These are phyloP conservation scores for Macadamia tetraphylla DNA, from an alignment of 164 flowering plant genomes.

Conservation along the genomic window DNA sequence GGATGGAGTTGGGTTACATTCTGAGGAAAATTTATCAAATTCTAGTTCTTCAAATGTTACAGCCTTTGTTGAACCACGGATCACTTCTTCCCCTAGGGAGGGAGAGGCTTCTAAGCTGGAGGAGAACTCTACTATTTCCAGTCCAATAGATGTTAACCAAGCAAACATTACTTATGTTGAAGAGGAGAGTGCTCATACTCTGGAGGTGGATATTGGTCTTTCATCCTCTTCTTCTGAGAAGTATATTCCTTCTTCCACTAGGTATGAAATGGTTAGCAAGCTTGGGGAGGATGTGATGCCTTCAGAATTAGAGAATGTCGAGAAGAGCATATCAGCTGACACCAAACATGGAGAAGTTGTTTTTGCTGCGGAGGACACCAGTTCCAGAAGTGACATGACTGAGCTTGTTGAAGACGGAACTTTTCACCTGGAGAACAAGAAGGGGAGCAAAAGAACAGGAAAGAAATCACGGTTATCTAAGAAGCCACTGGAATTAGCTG, in stretches of 20 bases:
- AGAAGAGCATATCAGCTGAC: neutral
- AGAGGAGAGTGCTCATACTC: neutral
- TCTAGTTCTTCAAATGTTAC: neutral
- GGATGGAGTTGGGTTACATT: constrained; percentile 6
- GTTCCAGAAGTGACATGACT: constrained; percentile 33
- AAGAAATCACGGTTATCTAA: constrained; percentile 31
- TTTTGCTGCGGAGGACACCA: constrained; percentile 23
- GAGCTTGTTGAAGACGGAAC: constrained; percentile 52
- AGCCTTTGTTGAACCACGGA: neutral
- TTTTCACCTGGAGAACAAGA: constrained; percentile 43
- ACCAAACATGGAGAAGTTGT: constrained; percentile 22
- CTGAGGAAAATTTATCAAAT: constrained; percentile 8
- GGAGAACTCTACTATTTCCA: neutral
- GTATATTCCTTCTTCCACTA: constrained; percentile 6
- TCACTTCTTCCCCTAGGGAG: neutral
- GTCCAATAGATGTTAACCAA: constrained; percentile 3
- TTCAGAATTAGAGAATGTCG: constrained; percentile 10
- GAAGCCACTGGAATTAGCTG: constrained; percentile 85
- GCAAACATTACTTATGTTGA: neutral
- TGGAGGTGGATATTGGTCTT: constrained; percentile 7
- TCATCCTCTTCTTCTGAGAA: constrained; percentile 3
- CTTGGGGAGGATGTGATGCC: constrained; percentile 8
- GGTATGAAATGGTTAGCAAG: constrained; percentile 10
- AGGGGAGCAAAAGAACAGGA: constrained; percentile 27
- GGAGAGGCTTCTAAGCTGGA: neutral